phyloP scores from a whole-genome alignment of 768 basidiomycete genomes.

The Pleurotus pulmonarius region DNA sequence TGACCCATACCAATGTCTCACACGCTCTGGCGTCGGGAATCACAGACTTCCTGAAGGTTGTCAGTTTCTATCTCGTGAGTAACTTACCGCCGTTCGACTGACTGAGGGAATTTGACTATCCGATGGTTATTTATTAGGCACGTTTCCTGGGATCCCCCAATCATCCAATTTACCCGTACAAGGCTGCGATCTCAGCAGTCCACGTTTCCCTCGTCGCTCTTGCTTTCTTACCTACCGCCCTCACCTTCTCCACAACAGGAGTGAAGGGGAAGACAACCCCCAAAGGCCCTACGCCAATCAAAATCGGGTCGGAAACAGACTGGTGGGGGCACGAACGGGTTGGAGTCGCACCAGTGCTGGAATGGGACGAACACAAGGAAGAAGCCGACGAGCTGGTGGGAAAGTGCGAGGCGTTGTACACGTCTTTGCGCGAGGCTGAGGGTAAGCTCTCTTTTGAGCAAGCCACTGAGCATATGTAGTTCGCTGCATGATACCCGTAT shows the following conservation, averaged over 20 bases:
- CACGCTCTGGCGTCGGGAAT: conserved; percentile 40
- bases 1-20: conserved; percentile 63
- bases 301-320: conserved; percentile 54
- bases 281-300: conserved; percentile 28
- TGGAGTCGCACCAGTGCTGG: conserved; percentile 41
- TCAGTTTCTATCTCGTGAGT: conserved; percentile 64
- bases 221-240: conserved; percentile 38
- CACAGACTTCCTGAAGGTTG: conserved; percentile 42
- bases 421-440: conserved; percentile 25
- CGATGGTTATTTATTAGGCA: conserved; percentile 37
- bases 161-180: conserved; percentile 58
- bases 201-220: conserved; percentile 64
- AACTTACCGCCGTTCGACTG: not conserved
- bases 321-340: conserved; percentile 54
- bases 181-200: conserved; percentile 64
- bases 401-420: conserved; percentile 54
- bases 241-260: conserved; percentile 5
- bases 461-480: conserved; percentile 3
- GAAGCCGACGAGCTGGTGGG: conserved; percentile 46
- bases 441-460: not conserved
- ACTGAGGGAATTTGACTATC: not conserved
- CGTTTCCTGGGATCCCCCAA: conserved; percentile 65
- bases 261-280: conserved; percentile 14
- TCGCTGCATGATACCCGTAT: not conserved
- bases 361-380: conserved; percentile 46